Evolutionary conservation across 345 rosid genomes (phyloP).

Genomic region (Erucastrum elatum): DNA sequence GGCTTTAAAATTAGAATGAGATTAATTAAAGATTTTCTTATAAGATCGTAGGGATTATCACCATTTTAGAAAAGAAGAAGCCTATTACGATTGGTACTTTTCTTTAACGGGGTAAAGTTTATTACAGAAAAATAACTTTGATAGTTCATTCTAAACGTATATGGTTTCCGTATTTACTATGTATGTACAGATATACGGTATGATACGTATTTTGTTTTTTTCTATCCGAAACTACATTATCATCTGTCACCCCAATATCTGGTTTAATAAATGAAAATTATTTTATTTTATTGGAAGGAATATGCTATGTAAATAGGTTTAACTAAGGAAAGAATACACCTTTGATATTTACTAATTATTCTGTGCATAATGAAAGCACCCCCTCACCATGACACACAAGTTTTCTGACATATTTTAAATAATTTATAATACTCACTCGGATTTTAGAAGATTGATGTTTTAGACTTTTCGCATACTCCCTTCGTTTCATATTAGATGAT

Average conservation of each 20-base stretch:
- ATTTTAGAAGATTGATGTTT: no score
- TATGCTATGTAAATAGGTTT: background rate
- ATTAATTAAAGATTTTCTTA: background rate
- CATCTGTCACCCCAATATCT: conserved; percentile 1
- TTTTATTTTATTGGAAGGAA: background rate
- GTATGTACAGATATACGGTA: conserved; percentile 6
- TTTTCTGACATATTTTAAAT: no score
- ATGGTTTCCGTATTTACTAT: conserved; percentile 18
- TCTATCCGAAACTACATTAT: background rate
- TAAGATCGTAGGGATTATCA: conserved; percentile 18
- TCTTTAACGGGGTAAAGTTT: conserved; percentile 23
- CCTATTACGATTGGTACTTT: conserved; percentile 28
- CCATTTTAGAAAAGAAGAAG: conserved; percentile 19
- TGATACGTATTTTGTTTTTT: conserved; percentile 12
- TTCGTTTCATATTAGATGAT: no score
- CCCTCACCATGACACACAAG: background rate
- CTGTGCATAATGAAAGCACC: background rate
- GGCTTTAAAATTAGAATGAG: conserved; percentile 28
- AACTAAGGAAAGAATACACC: background rate
- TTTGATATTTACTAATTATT: background rate
- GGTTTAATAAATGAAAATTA: background rate
- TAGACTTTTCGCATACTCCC: no score
- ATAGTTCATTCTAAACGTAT: conserved; percentile 21
- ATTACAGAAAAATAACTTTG: conserved; percentile 7
- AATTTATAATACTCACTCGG: no score